Evolutionary conservation across 2,329 filamentous ascomycete genomes (phyloP).

Genomic region (Emergomyces pasteurianus): DNA sequence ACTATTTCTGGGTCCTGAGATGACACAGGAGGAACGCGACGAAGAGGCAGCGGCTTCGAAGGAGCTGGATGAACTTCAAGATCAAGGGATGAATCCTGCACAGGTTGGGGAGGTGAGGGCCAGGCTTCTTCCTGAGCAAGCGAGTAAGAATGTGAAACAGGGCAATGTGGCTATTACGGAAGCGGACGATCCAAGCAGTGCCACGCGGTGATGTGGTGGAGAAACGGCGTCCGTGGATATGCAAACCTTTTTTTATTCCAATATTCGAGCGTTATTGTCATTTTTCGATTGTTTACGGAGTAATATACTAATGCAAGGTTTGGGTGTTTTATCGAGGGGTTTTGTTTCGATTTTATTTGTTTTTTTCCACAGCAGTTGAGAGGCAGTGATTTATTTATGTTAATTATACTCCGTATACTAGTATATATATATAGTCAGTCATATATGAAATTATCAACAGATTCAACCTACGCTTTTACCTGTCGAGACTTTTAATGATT

Average conservation of each 20-base stretch:
- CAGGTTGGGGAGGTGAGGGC: conserved; percentile 8
- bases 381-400: too few species aligned
- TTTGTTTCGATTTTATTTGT: too few species aligned
- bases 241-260: too few species aligned
- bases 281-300: too few species aligned
- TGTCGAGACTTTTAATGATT: too few species aligned
- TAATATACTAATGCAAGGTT: too few species aligned
- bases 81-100: conserved; percentile 3
- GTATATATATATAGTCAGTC: too few species aligned
- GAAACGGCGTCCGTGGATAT: not conserved
- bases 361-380: too few species aligned
- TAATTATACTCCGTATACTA: too few species aligned
- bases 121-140: not conserved
- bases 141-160: not conserved
- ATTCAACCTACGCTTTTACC: too few species aligned
- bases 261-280: not conserved
- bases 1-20: conserved; percentile 38
- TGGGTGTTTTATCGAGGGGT: too few species aligned
- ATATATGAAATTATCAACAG: too few species aligned
- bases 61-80: conserved; percentile 1
- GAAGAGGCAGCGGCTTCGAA: conserved; percentile 30
- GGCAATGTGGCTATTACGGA: not conserved
- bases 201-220: not conserved
- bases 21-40: conserved; percentile 35
- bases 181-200: not conserved